phyloP scores from a whole-genome alignment of 768 basidiomycete species.

The Podaxis rugospora region DNA sequence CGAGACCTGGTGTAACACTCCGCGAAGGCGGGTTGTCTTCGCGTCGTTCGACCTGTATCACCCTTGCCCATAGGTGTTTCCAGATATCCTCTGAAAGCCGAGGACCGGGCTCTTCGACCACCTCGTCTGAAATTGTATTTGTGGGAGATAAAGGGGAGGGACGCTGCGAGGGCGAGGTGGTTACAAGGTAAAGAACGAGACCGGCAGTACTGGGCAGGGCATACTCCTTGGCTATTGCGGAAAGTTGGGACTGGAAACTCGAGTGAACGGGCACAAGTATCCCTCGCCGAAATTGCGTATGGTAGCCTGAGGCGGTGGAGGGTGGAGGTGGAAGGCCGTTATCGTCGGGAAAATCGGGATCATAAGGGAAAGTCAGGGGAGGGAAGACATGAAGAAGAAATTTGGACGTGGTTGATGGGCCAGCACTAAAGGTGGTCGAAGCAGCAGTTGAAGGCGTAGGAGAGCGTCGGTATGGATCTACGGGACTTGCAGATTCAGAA shows the following conservation, averaged over 20 bases:
- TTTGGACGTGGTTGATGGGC: slow-evolving; percentile 47
- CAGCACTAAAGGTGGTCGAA: slow-evolving; percentile 28
- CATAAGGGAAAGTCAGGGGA: slow-evolving; percentile 66
- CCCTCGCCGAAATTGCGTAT: slow-evolving; percentile 76
- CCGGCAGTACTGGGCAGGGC: slow-evolving; percentile 85
- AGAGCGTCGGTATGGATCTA: slow-evolving; percentile 41
- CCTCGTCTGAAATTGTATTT: slow-evolving; percentile 20
- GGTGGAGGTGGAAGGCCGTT: slow-evolving; percentile 50
- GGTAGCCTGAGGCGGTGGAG: slow-evolving; percentile 65
- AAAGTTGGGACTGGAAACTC: slow-evolving; percentile 76
- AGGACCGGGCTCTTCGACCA: slow-evolving; percentile 63
- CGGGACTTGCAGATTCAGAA: slow-evolving; percentile 26
- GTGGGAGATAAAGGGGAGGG: slow-evolving; percentile 12
- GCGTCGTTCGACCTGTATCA: slow-evolving; percentile 54
- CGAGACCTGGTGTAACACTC: slow-evolving; percentile 27
- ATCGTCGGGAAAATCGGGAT: slow-evolving; percentile 38
- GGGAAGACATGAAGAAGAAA: slow-evolving; percentile 85
- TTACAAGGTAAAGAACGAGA: slow-evolving; percentile 77
- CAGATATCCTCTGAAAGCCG: slow-evolving; percentile 84
- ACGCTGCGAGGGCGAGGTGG: slow-evolving; percentile 17
- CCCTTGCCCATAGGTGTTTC: slow-evolving; percentile 80
- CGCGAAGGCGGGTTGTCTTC: slow-evolving; percentile 36
- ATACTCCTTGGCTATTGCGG: slow-evolving; percentile 90
- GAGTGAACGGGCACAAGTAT: slow-evolving; percentile 84
- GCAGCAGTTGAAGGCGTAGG: slow-evolving; percentile 47